Evolutionary conservation across 192 early-diverging fungal species (phyloP), one percentile per base, ranked within the genome.

Genomic region (Entomortierella lignicola): DNA sequence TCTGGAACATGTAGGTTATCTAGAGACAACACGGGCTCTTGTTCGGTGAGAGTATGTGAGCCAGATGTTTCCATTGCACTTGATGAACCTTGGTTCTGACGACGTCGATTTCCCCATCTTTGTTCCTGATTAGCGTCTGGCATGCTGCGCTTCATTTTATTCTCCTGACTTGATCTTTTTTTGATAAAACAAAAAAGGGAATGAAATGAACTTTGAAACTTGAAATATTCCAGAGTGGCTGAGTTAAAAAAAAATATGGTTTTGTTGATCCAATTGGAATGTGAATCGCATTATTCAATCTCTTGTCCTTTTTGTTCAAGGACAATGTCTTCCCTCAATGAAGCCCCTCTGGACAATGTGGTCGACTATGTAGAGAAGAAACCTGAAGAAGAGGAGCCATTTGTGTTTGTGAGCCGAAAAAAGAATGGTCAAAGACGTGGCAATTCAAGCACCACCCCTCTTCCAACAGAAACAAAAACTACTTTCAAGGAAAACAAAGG

Each of bases 111-210:
- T 18, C 29, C 65, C 25, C 72, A 50, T 8, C 54, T 37, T 21
- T 39, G 53, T 27, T 62, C 54, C n/a, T 61, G 72, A 30, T 32
- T 26, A 12, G 56, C 48, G 26, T 71, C 53, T 34, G 26, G 42
- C 32, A 44, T 59, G 55, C 65, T 29, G 18, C 72, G 57, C 60
- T 77, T 77, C 72, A 77, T 77, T 51, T 0, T 55, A 31, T 32
- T 7, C 25, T 54, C 52, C 18, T 29, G 34, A 37, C n/a, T n/a
- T n/a, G n/a, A n/a, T n/a, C n/a, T n/a, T n/a, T n/a, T n/a, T n/a
- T n/a, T n/a, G n/a, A n/a, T n/a, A n/a, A n/a, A n/a, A n/a, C n/a
- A n/a, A n/a, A n/a, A n/a, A n/a, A n/a, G n/a, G n/a, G n/a, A n/a
- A n/a, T n/a, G n/a, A n/a, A n/a, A n/a, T n/a, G n/a, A n/a, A n/a